Evolutionary conservation across 2,329 filamentous ascomycete genomes (phyloP).

Genomic region (Metarhizium rileyi): DNA sequence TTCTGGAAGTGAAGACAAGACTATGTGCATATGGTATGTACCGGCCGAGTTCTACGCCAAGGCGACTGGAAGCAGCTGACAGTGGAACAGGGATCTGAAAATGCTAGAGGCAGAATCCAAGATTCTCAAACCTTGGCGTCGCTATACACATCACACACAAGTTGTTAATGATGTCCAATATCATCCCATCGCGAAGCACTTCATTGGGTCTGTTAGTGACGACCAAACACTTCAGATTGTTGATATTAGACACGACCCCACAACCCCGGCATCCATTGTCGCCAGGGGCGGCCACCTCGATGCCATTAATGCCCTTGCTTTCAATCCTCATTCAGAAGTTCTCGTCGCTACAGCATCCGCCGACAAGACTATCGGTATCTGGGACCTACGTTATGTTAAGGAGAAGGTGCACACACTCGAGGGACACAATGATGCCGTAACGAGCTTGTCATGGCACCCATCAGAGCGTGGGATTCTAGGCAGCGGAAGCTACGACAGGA

Average conservation of each 20-base stretch:
- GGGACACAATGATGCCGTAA: constrained; percentile 81
- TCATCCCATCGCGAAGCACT: constrained; percentile 73
- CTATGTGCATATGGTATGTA: constrained; percentile 77
- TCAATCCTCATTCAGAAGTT: constrained; percentile 86
- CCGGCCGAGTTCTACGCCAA: not conserved
- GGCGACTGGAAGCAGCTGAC: not conserved
- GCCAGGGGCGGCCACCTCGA: constrained; percentile 72
- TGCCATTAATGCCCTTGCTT: constrained; percentile 91
- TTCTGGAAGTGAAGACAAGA: constrained; percentile 85
- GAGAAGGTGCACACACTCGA: constrained; percentile 84
- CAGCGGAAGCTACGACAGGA: constrained; percentile 83
- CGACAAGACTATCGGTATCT: constrained; percentile 89
- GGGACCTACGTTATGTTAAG: constrained; percentile 88
- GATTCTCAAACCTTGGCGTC: constrained; percentile 58
- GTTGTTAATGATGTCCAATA: constrained; percentile 97
- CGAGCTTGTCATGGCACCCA: constrained; percentile 90
- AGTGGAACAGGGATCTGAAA: constrained; percentile 61
- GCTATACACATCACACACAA: constrained; percentile 79
- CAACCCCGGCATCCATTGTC: constrained; percentile 57
- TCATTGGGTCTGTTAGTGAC: constrained; percentile 90
- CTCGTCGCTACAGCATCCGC: constrained; percentile 87
- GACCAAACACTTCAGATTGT: constrained; percentile 89
- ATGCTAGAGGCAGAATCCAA: constrained; percentile 61
- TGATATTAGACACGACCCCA: constrained; percentile 64
- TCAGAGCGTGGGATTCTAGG: constrained; percentile 80